These are phyloP conservation scores for button mushroom (Agaricus bisporus) DNA, from an alignment of 768 basidiomycete species.

Conservation along the genomic window DNA sequence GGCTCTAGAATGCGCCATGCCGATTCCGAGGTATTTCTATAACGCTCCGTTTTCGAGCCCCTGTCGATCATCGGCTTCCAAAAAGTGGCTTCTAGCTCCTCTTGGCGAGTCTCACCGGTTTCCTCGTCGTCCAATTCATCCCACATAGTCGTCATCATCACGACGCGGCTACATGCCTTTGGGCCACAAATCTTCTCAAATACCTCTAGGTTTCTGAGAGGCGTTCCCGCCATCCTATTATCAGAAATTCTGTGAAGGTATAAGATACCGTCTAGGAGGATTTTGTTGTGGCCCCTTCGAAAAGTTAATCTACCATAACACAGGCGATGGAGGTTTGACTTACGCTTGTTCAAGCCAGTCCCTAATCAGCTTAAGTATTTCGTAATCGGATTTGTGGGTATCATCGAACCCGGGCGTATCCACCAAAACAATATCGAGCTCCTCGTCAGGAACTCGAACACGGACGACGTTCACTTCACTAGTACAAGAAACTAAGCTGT, in stretches of 20 bases:
- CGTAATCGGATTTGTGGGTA: constrained; percentile 15
- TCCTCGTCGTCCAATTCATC: constrained; percentile 9
- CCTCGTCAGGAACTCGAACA: constrained; percentile 1
- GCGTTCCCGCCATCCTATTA: constrained; percentile 24
- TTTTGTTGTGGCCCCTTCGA: constrained; percentile 5
- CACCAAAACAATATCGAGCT: constrained; percentile 15
- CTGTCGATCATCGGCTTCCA: constrained; percentile 14
- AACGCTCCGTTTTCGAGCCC: constrained; percentile 3
- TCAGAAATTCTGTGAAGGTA: constrained; percentile 19
- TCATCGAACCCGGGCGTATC: constrained; percentile 26
- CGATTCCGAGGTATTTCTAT: not conserved
- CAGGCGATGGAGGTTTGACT: constrained; percentile 8
- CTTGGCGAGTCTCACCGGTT: constrained; percentile 9
- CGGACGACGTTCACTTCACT: constrained; percentile 17
- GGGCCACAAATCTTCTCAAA: constrained; percentile 30
- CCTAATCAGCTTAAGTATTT: constrained; percentile 19
- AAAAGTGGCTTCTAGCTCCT: constrained; percentile 11
- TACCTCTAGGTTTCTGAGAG: constrained; percentile 22
- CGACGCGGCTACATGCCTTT: constrained; percentile 20
- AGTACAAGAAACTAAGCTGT: constrained; percentile 29
- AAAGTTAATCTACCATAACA: not conserved
- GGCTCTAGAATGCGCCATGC: constrained; percentile 5
- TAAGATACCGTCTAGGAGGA: constrained; percentile 22
- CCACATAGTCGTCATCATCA: constrained; percentile 25
- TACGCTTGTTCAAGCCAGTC: constrained; percentile 16